Evolutionary conservation across 75 land plant species (phyloP), one percentile per base, ranked within the genome.

Genomic region (Picea sitchensis): DNA sequence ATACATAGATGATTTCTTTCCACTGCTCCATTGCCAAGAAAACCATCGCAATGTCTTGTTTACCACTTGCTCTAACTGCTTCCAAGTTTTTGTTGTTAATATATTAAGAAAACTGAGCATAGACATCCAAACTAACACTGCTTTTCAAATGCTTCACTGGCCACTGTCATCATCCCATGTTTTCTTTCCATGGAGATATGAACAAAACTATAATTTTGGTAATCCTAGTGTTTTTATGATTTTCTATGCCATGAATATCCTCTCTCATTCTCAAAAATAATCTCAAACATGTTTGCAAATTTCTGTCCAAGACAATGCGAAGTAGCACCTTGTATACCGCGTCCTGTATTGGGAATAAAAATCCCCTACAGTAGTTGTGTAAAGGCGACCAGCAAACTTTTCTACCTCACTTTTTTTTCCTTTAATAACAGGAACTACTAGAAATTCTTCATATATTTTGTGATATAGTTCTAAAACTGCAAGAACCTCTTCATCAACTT

Each of bases 351-450:
- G 15, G 99, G 99, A 78, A 97, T 90, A 81, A 97, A 97, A 65
- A 98, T 98, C 99, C 98, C 95, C 99, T 51, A 97, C 98, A 83
- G 90, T 97, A 5, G 99, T 97, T 31, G 99, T 97, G 78, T 97
- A 97, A 32, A 93, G 90, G 51, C 99, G 98, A 59, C 99, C 99
- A 83, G 98, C 99, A 85, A 97, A 97, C 86, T 97, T 97, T 79
- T 97, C 98, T n/a, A 86, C 74, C 80, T 97, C 99, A 79, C 96
- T 97, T 82, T 97, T 97, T 78, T 85, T 89, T 12, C 99, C 99
- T 81, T 92, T 95, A 58, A 95, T 83, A 75, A 97, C 99, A 51
- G 99, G 99, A 65, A 97, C 85, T 20, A 96, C 98, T 72, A 97
- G 83, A 73, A 77, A 91, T 56, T 97, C 99, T 87, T 97, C 99